Conservation (phyloP, 495 filamentous ascomycete species). For the Rhizodiscina lignyota region DNA sequence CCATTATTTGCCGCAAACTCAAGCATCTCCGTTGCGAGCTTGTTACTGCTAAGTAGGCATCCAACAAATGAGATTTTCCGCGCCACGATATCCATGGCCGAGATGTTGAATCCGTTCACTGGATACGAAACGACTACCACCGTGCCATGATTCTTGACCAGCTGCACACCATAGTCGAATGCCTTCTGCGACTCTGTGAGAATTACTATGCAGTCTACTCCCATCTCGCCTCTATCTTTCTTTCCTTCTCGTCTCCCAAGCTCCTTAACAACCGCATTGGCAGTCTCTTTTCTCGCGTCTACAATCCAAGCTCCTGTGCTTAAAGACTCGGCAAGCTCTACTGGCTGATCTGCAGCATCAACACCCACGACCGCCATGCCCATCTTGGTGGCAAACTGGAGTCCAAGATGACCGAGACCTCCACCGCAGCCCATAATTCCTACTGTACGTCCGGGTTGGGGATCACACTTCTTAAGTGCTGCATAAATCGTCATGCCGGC, state of each 20-base stretch:
- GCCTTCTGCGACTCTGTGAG: neutral
- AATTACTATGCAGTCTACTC: neutral
- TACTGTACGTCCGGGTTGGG: neutral
- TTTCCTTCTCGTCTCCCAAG: neutral
- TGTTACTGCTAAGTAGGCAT: constrained; percentile 1
- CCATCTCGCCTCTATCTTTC: neutral
- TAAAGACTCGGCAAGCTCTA: constrained; percentile 1
- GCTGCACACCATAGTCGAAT: constrained; percentile 1
- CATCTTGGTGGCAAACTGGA: constrained; percentile 1
- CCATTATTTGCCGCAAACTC: neutral
- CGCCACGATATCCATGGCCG: neutral
- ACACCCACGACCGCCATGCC: neutral
- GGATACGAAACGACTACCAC: constrained; percentile 1
- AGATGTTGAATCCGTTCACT: neutral
- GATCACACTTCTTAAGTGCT: neutral
- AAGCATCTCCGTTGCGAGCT: neutral
- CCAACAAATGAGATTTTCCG: neutral
- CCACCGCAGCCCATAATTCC: constrained; percentile 4
- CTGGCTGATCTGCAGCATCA: neutral
- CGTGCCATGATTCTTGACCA: neutral
- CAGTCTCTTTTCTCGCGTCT: neutral
- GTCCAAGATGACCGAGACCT: constrained; percentile 3
- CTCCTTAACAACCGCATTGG: neutral
- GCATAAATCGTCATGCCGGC: constrained; percentile 4
- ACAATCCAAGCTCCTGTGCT: neutral